Conservation (phyloP, 2,329 filamentous ascomycete genomes). For the Fusarium virguliforme region DNA sequence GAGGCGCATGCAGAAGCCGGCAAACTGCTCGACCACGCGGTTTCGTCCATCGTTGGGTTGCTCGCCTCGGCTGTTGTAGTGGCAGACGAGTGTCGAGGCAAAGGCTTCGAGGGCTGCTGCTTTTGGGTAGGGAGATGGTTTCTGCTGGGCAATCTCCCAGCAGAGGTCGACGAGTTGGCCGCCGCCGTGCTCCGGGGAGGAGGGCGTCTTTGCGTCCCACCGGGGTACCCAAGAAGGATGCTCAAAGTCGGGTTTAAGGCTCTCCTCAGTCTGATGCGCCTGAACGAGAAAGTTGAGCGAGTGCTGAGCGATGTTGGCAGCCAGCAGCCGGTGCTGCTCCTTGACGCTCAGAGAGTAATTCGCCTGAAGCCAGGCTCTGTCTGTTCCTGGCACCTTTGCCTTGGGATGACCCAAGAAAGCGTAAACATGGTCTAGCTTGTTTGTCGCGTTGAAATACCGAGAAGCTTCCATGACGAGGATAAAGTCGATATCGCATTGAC, state of each 20-base stretch:
- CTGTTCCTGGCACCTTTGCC: neutral
- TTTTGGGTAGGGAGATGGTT: conserved; percentile 1
- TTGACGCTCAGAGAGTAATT: conserved; percentile 16
- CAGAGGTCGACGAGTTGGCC: conserved; percentile 16
- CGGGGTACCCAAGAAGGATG: conserved; percentile 20
- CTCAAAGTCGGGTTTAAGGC: neutral
- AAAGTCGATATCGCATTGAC: conserved; percentile 19
- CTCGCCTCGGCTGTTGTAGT: conserved; percentile 1
- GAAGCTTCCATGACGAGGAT: conserved; percentile 28
- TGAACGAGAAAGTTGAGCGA: conserved; percentile 22
- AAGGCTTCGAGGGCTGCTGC: conserved; percentile 6
- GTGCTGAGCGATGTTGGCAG: neutral
- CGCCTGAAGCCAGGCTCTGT: conserved; percentile 17
- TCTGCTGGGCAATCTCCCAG: conserved; percentile 11
- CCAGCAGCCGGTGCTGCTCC: conserved; percentile 20
- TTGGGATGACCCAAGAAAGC: conserved; percentile 26
- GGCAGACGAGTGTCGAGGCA: conserved; percentile 14
- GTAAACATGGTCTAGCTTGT: conserved; percentile 23
- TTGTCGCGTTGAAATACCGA: conserved; percentile 26
- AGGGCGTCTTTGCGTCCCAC: conserved; percentile 12
- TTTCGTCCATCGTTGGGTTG: conserved; percentile 6
- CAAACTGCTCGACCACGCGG: conserved; percentile 18
- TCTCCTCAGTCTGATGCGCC: conserved; percentile 11
- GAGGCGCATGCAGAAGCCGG: conserved; percentile 14
- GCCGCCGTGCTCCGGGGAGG: no score